Evolutionary conservation across 495 filamentous ascomycete genomes (phyloP).

Genomic region (Xylaria bambusicola): DNA sequence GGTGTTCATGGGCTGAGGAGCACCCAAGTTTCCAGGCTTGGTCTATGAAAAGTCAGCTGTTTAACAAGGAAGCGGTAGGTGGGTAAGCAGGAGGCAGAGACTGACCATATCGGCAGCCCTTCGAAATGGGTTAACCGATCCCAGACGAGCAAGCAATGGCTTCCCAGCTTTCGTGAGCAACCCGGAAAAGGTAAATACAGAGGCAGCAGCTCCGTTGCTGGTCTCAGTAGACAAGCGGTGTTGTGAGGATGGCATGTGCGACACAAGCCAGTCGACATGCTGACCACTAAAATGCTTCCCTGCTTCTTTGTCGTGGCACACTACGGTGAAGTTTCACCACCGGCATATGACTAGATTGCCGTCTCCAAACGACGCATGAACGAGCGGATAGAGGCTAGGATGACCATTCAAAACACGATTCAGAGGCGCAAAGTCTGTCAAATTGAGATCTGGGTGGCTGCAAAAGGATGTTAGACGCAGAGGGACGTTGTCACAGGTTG

Average conservation of each 20-base stretch:
- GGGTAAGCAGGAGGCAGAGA: not conserved
- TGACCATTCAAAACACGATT: not conserved
- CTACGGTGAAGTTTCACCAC: slow-evolving; percentile 3
- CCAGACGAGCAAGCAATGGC: too few relatives aligned
- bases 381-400: not conserved
- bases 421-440: not conserved
- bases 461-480: not conserved
- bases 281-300: slow-evolving; percentile 20
- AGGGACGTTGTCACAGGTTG: not conserved
- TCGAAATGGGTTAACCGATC: not conserved
- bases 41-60: slow-evolving; percentile 6
- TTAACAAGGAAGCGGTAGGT: not conserved
- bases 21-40: slow-evolving; percentile 14
- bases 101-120: slow-evolving; percentile 17
- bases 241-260: slow-evolving; percentile 16
- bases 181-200: not conserved
- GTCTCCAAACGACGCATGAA: slow-evolving; percentile 17
- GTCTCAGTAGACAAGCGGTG: slow-evolving; percentile 11
- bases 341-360: slow-evolving; percentile 1
- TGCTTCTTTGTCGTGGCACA: slow-evolving; percentile 19
- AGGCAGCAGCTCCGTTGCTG: slow-evolving; percentile 11
- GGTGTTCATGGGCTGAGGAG: slow-evolving; percentile 22
- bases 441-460: not conserved
- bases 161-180: too few relatives aligned
- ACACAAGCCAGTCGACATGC: slow-evolving; percentile 36